These are phyloP conservation scores for Pyrenochaeta sp. DNA, from an alignment of 2,329 filamentous ascomycete species.

Conservation along the genomic window DNA sequence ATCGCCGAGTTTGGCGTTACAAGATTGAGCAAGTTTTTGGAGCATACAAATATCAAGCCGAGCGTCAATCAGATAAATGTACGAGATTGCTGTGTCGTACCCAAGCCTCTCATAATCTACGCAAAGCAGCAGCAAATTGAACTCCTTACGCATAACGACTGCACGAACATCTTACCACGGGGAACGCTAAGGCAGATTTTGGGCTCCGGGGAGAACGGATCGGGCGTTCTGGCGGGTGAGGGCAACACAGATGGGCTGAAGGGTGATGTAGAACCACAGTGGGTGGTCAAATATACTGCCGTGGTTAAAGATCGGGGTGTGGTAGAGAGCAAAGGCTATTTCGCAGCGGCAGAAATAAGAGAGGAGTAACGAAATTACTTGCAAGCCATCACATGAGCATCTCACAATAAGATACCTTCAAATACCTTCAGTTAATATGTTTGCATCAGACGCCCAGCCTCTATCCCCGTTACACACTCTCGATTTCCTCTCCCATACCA, in stretches of 20 bases:
- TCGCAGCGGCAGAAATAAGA: slow-evolving; percentile 79
- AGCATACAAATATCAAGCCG: slow-evolving; percentile 74
- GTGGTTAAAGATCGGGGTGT: slow-evolving; percentile 93
- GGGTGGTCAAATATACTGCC: slow-evolving; percentile 97
- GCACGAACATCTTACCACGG: slow-evolving; percentile 85
- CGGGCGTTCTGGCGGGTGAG: slow-evolving; percentile 76
- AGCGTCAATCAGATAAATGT: slow-evolving; percentile 96
- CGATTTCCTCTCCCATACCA: too few species aligned
- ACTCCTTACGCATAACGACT: slow-evolving; percentile 92
- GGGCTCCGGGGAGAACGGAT: slow-evolving; percentile 74
- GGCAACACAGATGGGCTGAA: slow-evolving; percentile 65
- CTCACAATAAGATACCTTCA: too few species aligned
- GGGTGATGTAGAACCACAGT: slow-evolving; percentile 84
- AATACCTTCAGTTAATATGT: too few species aligned
- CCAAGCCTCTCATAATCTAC: slow-evolving; percentile 82
- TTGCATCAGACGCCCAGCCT: too few species aligned
- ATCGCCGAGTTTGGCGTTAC: slow-evolving; percentile 91
- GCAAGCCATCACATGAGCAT: too few species aligned
- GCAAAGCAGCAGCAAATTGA: slow-evolving; percentile 87
- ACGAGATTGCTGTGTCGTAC: slow-evolving; percentile 94
- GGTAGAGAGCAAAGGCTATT: slow-evolving; percentile 98
- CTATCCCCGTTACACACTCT: too few species aligned
- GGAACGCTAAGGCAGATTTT: slow-evolving; percentile 87
- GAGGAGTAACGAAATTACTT: neutral
- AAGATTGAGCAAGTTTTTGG: slow-evolving; percentile 79